Evolutionary conservation across 2,329 filamentous ascomycete genomes (phyloP).

Genomic region (Hymenoscyphus occultus): DNA sequence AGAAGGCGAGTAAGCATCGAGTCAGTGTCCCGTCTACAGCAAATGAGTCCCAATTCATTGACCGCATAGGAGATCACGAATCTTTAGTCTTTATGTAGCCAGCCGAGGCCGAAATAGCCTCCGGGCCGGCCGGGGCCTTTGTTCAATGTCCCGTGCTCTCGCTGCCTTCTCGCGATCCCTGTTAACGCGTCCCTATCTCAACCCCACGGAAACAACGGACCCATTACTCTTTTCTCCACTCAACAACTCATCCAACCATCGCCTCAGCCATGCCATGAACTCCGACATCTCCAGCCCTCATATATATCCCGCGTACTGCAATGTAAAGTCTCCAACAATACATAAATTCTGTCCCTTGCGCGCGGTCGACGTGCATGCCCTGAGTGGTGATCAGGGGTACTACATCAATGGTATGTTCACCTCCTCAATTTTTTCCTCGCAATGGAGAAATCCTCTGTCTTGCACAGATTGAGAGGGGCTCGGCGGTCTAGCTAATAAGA

Average conservation of each 20-base stretch:
- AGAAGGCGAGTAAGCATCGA: no score
- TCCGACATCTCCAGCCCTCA: constrained; percentile 26
- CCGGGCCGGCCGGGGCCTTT: neutral
- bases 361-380: constrained; percentile 47
- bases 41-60: no score
- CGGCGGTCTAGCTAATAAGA: constrained; percentile 2
- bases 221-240: neutral
- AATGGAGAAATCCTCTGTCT: neutral
- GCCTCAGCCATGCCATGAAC: constrained; percentile 50
- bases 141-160: neutral
- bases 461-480: neutral
- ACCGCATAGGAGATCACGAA: no score
- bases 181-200: constrained; percentile 2
- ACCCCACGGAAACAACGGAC: neutral
- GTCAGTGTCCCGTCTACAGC: no score
- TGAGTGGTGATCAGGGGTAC: constrained; percentile 45
- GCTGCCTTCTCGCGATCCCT: constrained; percentile 5
- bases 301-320: constrained; percentile 62
- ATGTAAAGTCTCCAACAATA: constrained; percentile 59
- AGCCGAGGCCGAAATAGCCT: no score
- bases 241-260: neutral
- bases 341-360: constrained; percentile 58
- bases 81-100: no score
- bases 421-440: neutral
- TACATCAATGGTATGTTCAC: constrained; percentile 49